Evolutionary conservation across 495 filamentous ascomycete genomes (phyloP).

Genomic region (Cairneyella variabilis): DNA sequence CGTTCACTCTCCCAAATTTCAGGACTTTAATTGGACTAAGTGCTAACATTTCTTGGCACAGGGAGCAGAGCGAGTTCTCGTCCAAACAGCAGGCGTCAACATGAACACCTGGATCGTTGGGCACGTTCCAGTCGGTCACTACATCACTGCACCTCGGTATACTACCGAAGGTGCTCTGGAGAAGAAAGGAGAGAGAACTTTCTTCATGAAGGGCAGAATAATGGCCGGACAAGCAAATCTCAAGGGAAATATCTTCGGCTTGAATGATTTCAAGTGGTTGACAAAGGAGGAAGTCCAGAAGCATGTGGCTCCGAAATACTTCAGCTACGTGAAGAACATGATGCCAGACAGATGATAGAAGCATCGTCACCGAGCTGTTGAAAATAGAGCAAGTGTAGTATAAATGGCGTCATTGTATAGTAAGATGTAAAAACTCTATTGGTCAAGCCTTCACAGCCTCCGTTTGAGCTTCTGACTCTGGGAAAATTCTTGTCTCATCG

Average conservation of each 20-base stretch:
- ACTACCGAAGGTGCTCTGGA: slow-evolving; percentile 27
- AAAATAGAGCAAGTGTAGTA: slow-evolving; percentile 3
- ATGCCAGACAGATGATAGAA: slow-evolving; percentile 43
- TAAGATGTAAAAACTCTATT: slow-evolving; percentile 9
- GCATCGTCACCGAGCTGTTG: neutral
- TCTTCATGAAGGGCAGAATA: slow-evolving; percentile 94
- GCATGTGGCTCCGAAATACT: slow-evolving; percentile 61
- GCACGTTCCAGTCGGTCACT: slow-evolving; percentile 81
- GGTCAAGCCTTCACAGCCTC: neutral
- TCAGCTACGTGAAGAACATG: slow-evolving; percentile 71
- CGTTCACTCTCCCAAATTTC: neutral
- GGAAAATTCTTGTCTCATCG: neutral
- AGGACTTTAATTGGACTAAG: neutral
- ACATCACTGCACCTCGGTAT: slow-evolving; percentile 45
- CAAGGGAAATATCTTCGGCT: slow-evolving; percentile 61
- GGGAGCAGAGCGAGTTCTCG: slow-evolving; percentile 76
- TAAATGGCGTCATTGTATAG: slow-evolving; percentile 4
- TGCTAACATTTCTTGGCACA: too few relatives aligned
- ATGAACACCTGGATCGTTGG: slow-evolving; percentile 99
- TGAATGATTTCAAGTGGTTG: slow-evolving; percentile 88
- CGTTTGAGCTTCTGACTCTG: neutral
- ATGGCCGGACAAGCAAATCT: slow-evolving; percentile 94
- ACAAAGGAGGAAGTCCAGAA: slow-evolving; percentile 79
- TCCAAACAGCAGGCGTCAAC: slow-evolving; percentile 77
- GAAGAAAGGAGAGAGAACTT: slow-evolving; percentile 68